A percentile compares a stretch with the other conserved stretches of the same genome.
phyloP scores from a whole-genome alignment of 768 basidiomycete species.

The Amanita subjunquillea region DNA sequence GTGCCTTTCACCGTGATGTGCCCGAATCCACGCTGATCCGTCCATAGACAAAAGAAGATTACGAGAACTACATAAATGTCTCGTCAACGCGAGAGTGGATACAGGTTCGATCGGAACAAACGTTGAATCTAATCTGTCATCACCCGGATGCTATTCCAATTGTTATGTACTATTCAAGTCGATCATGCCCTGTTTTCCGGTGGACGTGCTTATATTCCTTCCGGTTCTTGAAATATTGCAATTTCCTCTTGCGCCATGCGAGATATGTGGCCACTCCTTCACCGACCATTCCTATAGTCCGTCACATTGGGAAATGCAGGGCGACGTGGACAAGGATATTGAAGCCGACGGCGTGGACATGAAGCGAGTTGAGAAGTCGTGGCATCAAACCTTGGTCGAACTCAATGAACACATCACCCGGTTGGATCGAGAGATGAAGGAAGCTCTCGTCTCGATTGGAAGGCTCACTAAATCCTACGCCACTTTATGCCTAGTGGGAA shows the following conservation, averaged over 20 bases:
- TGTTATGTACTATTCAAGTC: not conserved
- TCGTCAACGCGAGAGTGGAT: not conserved
- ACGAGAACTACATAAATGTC: not conserved
- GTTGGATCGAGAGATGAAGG: not conserved
- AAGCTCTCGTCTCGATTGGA: not conserved
- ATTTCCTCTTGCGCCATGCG: not conserved
- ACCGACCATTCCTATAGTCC: not conserved
- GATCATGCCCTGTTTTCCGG: not conserved
- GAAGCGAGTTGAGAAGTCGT: too few relatives aligned
- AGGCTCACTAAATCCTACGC: not conserved
- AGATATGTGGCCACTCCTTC: not conserved
- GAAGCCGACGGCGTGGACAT: slow-evolving; percentile 2
- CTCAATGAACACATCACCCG: too few relatives aligned
- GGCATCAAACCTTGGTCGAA: too few relatives aligned
- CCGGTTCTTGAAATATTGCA: not conserved
- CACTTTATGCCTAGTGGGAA: not conserved
- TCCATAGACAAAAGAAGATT: not conserved
- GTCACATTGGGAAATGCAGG: not conserved
- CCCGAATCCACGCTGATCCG: not conserved
- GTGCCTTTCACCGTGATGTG: too few relatives aligned
- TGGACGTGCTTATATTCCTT: not conserved
- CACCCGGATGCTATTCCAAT: not conserved
- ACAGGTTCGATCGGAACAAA: not conserved
- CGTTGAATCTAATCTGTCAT: not conserved
- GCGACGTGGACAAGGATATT: not conserved